Evolutionary conservation across 1,284 basidiomycete genomes (phyloP), one percentile per base, ranked within the genome.

Genomic region (Moesziomyces sp.): DNA sequence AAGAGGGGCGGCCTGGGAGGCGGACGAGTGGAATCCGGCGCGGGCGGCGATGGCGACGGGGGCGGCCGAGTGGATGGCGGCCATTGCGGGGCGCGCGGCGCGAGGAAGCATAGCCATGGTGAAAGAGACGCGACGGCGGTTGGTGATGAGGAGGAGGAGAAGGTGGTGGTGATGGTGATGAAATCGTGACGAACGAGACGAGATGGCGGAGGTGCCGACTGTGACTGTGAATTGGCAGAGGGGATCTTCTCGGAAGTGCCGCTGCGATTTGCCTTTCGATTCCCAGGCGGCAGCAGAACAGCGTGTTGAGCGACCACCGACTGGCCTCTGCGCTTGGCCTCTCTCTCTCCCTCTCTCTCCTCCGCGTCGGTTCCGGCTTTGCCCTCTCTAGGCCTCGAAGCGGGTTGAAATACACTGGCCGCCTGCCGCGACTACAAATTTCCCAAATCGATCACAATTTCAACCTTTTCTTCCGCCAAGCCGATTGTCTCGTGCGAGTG

Each of bases 1-100:
- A 78, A 99, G 91, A 65, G 96, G 97, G 51, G 94, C 95, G 93
- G 95, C 94, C 86, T 94, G 93, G 77, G 91, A 89, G 78, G 91
- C 67, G 34, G 79, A 78, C 18, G 78, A 73, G 74, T 80, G 78
- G 77, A 83, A 83, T 47, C 70, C 78, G 58, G 78, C 77, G 57
- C 80, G 71, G 46, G 76, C 75, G 46, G 59, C 70, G 23, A 66
- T 54, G 46, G 72, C 65, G 42, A 70, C 46, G 21, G 67, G 64
- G 28, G 76, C 67, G 40, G 73, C 60, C 61, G 66, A 60, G 62
- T 71, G 67, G 61, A 72, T 43, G 30, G 58, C 73, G 42, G 56
- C 55, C 43, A 79, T 61, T 52, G 76, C 76, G 52, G 78, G 66
- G 23, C 77, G 68, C 47, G 74, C 76, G 54, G 76, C 65, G 52